Percentiles rank a stretch among this genome's conserved stretches.
phyloP scores from a whole-genome alignment of 257 asterid genomes.

The Gardenia jasminoides region DNA sequence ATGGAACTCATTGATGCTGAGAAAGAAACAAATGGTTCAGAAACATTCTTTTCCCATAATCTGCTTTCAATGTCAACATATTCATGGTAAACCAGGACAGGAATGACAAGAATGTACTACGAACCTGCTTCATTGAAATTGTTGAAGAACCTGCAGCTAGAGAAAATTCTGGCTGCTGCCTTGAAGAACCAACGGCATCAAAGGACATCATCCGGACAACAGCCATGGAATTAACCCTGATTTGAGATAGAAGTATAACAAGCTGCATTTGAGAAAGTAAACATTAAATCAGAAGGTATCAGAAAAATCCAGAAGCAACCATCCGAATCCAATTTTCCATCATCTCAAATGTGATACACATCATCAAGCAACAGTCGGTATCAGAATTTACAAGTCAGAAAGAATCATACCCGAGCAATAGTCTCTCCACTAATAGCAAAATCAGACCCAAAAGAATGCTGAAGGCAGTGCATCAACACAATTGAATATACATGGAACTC shows the following conservation, averaged over 20 bases:
- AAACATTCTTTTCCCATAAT: background rate
- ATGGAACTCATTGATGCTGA: background rate
- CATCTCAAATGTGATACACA: background rate
- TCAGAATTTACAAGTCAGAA: conserved; percentile 6
- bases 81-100: background rate
- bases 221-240: conserved; percentile 91
- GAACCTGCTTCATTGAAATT: conserved; percentile 74
- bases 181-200: conserved; percentile 41
- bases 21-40: background rate
- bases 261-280: conserved; percentile 45
- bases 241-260: conserved; percentile 65
- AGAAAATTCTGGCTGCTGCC: conserved; percentile 16
- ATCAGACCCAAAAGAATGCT: conserved; percentile 42
- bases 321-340: background rate
- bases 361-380: background rate
- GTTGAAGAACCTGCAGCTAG: conserved; percentile 38
- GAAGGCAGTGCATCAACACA: conserved; percentile 71
- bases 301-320: background rate
- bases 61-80: background rate
- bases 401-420: conserved; percentile 56
- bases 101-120: conserved; percentile 8
- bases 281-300: background rate
- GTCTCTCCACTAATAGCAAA: conserved; percentile 50
- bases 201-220: conserved; percentile 60
- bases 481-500: conserved; percentile 81